A percentile compares a stretch with the other conserved stretches of the same genome.
Conservation (phyloP, 352 stramenopile genomes). For the Globisporangium solare region DNA sequence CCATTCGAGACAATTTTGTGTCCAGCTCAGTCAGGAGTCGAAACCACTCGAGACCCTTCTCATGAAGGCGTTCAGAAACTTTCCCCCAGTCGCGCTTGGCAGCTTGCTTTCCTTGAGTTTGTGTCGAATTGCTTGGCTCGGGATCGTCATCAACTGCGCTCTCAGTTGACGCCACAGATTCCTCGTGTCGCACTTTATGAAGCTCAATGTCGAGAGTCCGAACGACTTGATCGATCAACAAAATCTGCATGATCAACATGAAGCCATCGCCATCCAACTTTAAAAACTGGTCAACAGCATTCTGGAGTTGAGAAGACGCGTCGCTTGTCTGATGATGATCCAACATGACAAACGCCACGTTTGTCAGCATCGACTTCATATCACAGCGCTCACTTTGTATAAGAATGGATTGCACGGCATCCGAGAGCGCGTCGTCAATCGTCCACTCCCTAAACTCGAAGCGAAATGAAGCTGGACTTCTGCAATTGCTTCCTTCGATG, state of each 20-base stretch:
- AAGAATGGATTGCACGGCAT: constrained; percentile 64
- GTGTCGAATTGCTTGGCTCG: background rate
- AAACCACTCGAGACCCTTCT: constrained; percentile 83
- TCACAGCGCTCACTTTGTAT: constrained; percentile 65
- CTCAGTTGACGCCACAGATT: constrained; percentile 19
- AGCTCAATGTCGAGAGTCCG: constrained; percentile 48
- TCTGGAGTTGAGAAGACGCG: background rate
- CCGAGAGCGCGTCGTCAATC: constrained; percentile 60
- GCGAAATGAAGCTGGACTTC: constrained; percentile 54
- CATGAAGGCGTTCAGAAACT: constrained; percentile 48
- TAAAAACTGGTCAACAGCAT: constrained; percentile 54
- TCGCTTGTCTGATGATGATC: constrained; percentile 25
- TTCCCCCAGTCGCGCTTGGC: constrained; percentile 25
- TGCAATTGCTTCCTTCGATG: constrained; percentile 65
- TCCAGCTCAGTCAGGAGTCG: constrained; percentile 71
- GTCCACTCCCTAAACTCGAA: constrained; percentile 86
- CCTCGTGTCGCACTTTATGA: constrained; percentile 33
- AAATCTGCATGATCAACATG: constrained; percentile 75
- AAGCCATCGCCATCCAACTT: constrained; percentile 58
- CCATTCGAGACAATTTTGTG: constrained; percentile 74
- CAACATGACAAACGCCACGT: constrained; percentile 36
- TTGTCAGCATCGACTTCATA: constrained; percentile 64
- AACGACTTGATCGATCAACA: constrained; percentile 80
- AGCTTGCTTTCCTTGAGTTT: background rate
- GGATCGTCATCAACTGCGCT: constrained; percentile 12